Base-by-base conservation (phyloP, 2,329 filamentous ascomycete genomes). In the Fusarium aywerte region DNA sequence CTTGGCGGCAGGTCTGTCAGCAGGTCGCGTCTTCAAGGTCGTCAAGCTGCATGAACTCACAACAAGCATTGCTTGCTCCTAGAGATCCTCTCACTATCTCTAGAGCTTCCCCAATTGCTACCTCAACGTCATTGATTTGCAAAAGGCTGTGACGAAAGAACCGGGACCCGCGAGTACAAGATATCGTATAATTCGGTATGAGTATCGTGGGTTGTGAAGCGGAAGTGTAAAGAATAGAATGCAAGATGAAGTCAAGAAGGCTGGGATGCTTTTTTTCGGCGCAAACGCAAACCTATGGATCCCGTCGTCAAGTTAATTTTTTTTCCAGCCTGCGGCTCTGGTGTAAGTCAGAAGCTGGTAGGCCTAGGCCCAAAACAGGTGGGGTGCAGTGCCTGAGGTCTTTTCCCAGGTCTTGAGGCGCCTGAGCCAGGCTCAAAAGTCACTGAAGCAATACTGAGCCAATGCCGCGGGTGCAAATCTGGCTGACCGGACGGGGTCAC, bases 71-170 rank as follows among this genome's bases (percentile, higher is more conserved):
- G 82, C 84, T 85, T 83, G 84, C 88, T 87, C 86, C 88, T 89
- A 91, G 88, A 90, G 89, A 90, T 86, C 83, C 85, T 89, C 86
- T 87, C 87, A 88, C 84, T 86, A 90, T 90, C 90, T 89, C 90
- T 89, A 91, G 89, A 91, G 88, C 88, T 85, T 79, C 81, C 83
- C 84, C 82, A 79, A 81, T 80, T 89, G 83, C 92, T 95, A 92
- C 85, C 89, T 85, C 75, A 76, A 75, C 79, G 80, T 85, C 87
- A 89, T 89, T 87, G 84, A 85, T 69, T 57, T 69, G 48, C 50
- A 58, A 48, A 62, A 67, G 32, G 23, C 40, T 58, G 51, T 54
- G 49, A 33, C 45, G 59, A 42, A 56, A 62, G 56, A 53, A 54
- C 33, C 16, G 31, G 32, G 48, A 45, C 50, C 40, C 39, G 49